phyloP scores from a whole-genome alignment of 306 rosid genomes.

The Senna siamea region DNA sequence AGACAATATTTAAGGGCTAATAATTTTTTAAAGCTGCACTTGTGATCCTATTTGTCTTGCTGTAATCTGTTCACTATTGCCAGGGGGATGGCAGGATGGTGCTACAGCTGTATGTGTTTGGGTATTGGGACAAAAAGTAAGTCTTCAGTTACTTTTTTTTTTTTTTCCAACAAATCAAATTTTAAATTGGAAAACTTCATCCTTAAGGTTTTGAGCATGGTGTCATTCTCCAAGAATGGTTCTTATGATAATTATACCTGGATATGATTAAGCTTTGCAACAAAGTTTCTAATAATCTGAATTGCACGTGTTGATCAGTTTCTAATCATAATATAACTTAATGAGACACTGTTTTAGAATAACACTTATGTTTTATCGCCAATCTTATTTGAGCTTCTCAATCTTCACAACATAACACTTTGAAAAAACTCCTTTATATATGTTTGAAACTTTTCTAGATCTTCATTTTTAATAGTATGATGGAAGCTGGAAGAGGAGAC shows the following conservation, averaged over 20 bases:
- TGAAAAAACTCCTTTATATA: not conserved
- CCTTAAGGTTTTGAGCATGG: not conserved
- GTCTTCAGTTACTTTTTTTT: conserved; percentile 27
- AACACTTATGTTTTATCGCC: not conserved
- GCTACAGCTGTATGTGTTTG: conserved; percentile 91
- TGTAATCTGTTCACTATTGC: conserved; percentile 36
- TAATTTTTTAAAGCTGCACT: conserved; percentile 29
- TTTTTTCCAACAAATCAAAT: conserved; percentile 2
- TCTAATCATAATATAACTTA: not conserved
- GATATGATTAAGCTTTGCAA: not conserved
- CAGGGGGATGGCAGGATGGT: conserved; percentile 97
- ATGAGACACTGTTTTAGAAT: not conserved
- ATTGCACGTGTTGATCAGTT: not conserved
- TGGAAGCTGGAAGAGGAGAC: not conserved
- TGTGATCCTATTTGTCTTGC: conserved; percentile 39
- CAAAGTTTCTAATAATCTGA: not conserved
- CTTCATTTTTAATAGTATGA: not conserved
- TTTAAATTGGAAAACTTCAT: not conserved
- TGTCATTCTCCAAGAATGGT: not conserved
- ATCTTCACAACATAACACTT: not conserved
- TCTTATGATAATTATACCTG: not conserved
- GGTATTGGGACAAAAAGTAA: conserved; percentile 80
- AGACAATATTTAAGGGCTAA: conserved; percentile 1
- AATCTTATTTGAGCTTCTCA: not conserved
- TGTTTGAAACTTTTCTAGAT: not conserved